phyloP scores from a whole-genome alignment of 495 filamentous ascomycete genomes.

The Amorphotheca resinae region DNA sequence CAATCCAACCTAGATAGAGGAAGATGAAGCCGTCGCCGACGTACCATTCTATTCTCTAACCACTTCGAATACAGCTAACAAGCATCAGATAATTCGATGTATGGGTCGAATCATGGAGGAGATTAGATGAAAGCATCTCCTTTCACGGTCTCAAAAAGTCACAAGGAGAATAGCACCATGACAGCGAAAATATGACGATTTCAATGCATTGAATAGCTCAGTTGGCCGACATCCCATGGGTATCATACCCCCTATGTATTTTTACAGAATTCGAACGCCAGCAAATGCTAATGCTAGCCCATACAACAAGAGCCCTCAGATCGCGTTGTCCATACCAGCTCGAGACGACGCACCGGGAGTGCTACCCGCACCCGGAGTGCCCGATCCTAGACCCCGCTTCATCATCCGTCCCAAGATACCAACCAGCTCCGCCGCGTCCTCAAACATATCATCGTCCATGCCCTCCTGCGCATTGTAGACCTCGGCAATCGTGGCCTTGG shows the following conservation, averaged over 20 bases:
- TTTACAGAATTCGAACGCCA: background rate
- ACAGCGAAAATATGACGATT: background rate
- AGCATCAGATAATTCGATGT: too few relatives aligned
- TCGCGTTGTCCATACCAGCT: slow-evolving; percentile 20
- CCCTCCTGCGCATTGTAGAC: slow-evolving; percentile 84
- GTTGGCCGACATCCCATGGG: background rate
- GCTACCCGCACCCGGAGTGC: slow-evolving; percentile 1
- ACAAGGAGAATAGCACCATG: too few relatives aligned
- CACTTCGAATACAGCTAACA: too few relatives aligned
- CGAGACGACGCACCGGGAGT: slow-evolving; percentile 2
- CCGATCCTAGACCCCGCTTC: slow-evolving; percentile 44
- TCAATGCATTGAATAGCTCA: background rate
- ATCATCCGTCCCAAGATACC: slow-evolving; percentile 65
- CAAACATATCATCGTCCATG: slow-evolving; percentile 84
- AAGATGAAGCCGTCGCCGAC: too few relatives aligned
- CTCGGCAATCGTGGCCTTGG: slow-evolving; percentile 73
- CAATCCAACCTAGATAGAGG: too few relatives aligned
- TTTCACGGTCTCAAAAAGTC: too few relatives aligned
- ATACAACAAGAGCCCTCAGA: slow-evolving; percentile 8
- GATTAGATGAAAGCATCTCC: too few relatives aligned
- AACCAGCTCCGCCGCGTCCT: slow-evolving; percentile 64
- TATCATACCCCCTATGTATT: background rate
- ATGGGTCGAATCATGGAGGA: too few relatives aligned
- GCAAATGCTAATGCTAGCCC: background rate
- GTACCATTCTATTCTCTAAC: too few relatives aligned